Evolutionary conservation across 2,329 filamentous ascomycete genomes (phyloP), one percentile per base, ranked within the genome.

Genomic region (Thermomyces lanuginosus): DNA sequence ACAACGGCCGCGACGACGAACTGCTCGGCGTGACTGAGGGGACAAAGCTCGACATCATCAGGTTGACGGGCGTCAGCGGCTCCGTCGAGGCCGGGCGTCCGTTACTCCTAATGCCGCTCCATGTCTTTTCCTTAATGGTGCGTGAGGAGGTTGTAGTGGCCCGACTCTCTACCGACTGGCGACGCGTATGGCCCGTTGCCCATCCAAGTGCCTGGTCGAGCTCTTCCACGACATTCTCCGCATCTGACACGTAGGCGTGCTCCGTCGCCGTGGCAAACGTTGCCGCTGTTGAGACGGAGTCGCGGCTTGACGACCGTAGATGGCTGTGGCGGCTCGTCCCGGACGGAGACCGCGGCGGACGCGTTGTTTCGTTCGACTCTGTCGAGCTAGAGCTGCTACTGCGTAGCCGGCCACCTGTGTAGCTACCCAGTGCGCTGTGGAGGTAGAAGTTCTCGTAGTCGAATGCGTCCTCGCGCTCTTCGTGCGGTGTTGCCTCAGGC

Each of bases 391-490:
- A 41, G 32, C 51, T 57, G 5, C 45, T 44, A 16, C 51, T 32
- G 21, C 50, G 33, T 31, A 44, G 44, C 21, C 33, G 32, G 17
- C 34, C 28, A 14, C 41, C 44, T 6, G 53, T 47, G 31, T 53
- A 60, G 29, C 55, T 82, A 4, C 82, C 83, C 66, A 93, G 75
- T 7, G 83, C 82, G 39, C 81, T 92, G 49, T 93, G 83, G 8
- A 93, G 63, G 50, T 92, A 92, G 55, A 93, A 93, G 46, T 92
- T 76, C 49, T 92, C 80, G 36, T 95, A 95, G 49, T 95, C 86
- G 44, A 95, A 95, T 1, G 84, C 84, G 50, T 95, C 86, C 38
- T 84, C 75, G 11, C 86, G 77, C 49, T 93, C 83, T 55, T 95
- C 86, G 43, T 95, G 86, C 0, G 82, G 81, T 4, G 77, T 56